A percentile compares a stretch with the other conserved stretches of the same genome.
Conservation (phyloP, 2,329 filamentous ascomycete genomes). For the Corinectria fuckeliana region DNA sequence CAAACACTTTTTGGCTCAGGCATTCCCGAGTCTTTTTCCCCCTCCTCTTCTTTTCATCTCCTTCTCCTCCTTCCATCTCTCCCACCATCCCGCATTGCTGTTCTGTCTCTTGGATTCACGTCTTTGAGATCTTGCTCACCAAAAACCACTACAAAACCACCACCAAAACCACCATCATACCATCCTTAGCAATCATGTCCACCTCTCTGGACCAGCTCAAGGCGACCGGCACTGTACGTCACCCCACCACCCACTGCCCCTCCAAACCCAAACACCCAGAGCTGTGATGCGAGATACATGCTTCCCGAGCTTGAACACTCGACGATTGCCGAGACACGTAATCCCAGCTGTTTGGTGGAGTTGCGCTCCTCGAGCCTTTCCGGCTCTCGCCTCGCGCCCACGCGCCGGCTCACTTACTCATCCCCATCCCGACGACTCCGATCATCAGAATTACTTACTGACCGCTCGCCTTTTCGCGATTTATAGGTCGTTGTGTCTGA, state of each 20-base stretch:
- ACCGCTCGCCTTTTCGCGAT: slow-evolving; percentile 28
- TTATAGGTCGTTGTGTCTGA: slow-evolving; percentile 90
- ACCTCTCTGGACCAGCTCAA: slow-evolving; percentile 96
- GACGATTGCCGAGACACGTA: neutral
- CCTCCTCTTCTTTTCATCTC: slow-evolving; percentile 14
- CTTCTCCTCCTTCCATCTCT: slow-evolving; percentile 15
- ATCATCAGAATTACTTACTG: slow-evolving; percentile 26
- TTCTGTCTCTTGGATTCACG: slow-evolving; percentile 9
- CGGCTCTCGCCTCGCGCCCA: neutral
- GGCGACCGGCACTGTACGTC: slow-evolving; percentile 90
- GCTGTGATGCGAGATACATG: slow-evolving; percentile 20
- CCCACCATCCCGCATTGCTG: slow-evolving; percentile 6
- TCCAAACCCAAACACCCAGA: slow-evolving; percentile 38
- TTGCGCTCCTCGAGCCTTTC: neutral
- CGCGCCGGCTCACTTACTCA: neutral
- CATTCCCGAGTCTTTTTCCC: slow-evolving; percentile 30
- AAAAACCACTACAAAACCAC: too few species aligned
- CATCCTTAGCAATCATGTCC: slow-evolving; percentile 65
- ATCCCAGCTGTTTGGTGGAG: neutral
- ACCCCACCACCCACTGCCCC: slow-evolving; percentile 41
- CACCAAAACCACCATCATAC: slow-evolving; percentile 20
- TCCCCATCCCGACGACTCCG: neutral
- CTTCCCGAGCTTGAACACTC: slow-evolving; percentile 8
- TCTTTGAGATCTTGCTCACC: slow-evolving; percentile 14
- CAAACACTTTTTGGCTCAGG: slow-evolving; percentile 30